Percentiles rank a stretch among this genome's conserved stretches.
Conservation (phyloP, 2,329 filamentous ascomycete genomes). For the Calonectria leucothoes region DNA sequence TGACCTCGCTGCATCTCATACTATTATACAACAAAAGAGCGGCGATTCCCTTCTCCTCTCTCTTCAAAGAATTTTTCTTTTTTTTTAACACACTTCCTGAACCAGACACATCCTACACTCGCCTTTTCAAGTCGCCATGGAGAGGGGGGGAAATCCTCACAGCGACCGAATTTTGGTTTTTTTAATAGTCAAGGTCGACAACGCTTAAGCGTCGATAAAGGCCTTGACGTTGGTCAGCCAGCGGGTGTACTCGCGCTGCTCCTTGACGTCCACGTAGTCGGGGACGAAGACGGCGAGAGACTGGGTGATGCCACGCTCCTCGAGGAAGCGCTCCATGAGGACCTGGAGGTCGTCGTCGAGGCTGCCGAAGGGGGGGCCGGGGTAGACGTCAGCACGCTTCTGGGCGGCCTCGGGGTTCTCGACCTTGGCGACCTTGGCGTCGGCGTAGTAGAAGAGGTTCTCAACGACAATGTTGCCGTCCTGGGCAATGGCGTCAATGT, state of each 20-base stretch:
- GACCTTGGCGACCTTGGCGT: constrained; percentile 81
- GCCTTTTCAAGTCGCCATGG: not conserved
- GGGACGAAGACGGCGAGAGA: constrained; percentile 90
- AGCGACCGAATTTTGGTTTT: not conserved
- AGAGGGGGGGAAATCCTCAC: not conserved
- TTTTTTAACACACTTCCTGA: constrained; percentile 33
- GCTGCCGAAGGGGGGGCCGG: constrained; percentile 91
- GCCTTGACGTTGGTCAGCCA: constrained; percentile 91
- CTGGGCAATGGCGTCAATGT: constrained; percentile 87
- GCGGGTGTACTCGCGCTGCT: constrained; percentile 94
- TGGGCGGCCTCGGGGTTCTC: constrained; percentile 82
- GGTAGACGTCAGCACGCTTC: constrained; percentile 82
- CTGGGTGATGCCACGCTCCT: constrained; percentile 92
- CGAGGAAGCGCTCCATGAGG: constrained; percentile 91
- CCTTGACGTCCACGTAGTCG: constrained; percentile 98
- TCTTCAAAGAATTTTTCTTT: constrained; percentile 5
- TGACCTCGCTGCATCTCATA: constrained; percentile 36
- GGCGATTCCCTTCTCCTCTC: constrained; percentile 35
- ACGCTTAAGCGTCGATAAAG: constrained; percentile 78
- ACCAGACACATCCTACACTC: constrained; percentile 20
- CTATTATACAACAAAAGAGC: constrained; percentile 46
- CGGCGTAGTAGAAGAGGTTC: constrained; percentile 88
- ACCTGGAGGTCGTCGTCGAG: constrained; percentile 96
- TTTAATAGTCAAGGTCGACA: not conserved
- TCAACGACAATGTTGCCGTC: constrained; percentile 90